Evolutionary conservation across 345 rosid genomes (phyloP), one percentile per base, ranked within the genome.

Genomic region (Salix dunnii): DNA sequence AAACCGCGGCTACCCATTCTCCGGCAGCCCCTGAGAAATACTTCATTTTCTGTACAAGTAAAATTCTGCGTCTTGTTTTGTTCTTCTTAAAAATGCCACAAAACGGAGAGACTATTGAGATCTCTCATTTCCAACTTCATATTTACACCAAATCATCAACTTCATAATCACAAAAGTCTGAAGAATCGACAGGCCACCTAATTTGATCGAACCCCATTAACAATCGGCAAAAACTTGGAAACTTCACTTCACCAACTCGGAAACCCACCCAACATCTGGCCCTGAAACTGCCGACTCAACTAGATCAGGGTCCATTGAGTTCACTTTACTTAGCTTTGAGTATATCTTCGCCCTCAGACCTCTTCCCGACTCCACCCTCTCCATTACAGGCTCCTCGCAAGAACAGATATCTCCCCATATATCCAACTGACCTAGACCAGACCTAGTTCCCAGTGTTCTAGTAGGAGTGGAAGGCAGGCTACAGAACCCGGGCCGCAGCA

Each of bases 291-390:
- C 40, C 4, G 85, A 51, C 21, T 82, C 80, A 2, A 71, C 79
- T 43, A 68, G 62, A 23, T 58, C 62, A 10, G 14, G 81, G 8
- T 79, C 83, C 36, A 89, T 71, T 12, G 89, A 80, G 79, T 88
- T 89, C 8, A 89, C 91, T 62, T 86, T 88, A 6, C 89, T 85
- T 25, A 91, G 87, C 49, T 71, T 88, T 0, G 89, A 89, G 27
- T 86, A 88, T 49, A 91, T 88, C 74, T 51, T 81, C 2, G 87
- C 92, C 76, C 94, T 82, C 16, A 91, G 31, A 63, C 85, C 88
- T 67, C 85, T 88, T 23, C 92, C 95, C 20, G 95, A 91, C 70
- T 91, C 95, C 43, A 91, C 92, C 36, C 91, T 64, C 71, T 86
- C 91, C 95, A 91, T 87, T 36, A 82, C 80, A 25, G 89, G 86